Evolutionary conservation across 1,284 basidiomycete species (phyloP), one percentile per base, ranked within the genome.

Genomic region (Trichosporon asahii): DNA sequence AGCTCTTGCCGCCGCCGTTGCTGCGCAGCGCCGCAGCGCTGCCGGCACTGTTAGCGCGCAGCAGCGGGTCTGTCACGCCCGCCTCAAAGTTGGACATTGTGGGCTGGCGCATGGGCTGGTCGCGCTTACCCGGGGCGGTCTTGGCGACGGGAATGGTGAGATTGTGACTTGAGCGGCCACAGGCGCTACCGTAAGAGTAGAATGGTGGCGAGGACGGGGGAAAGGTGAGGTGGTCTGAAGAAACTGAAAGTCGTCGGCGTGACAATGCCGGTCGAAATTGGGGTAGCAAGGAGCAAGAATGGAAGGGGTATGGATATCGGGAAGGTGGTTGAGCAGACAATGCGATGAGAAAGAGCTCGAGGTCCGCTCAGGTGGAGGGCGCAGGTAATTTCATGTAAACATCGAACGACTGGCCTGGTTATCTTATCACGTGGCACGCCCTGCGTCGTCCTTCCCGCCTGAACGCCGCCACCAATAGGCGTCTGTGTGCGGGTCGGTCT

Each of bases 11-110:
- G 57, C 27, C 57, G 57, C 57, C 57, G 29, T 31, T 61, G 27
- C 15, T 31, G 6, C 57, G 57, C 57, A 61, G 57, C 29, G 29
- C 27, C 18, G 27, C 29, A 3, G 29, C 57, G 29, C 29, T 31
- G 57, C 57, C 18, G 15, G 57, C 27, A 7, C 57, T 31, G 57
- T 31, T 18, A 31, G 29, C 27, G 27, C 57, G 57, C 57, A 61
- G 57, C 57, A 61, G 57, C 27, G 57, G 57, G n/a, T 61, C 57
- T 31, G 57, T 61, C 29, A 61, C 57, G 27, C 57, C 57, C 27
- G 57, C 57, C 57, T 61, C 57, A 14, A 31, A n/a, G 29, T 31
- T 61, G 57, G 57, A 31, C 57, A 61, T 61, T 2, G 29, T 9
- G 27, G 27, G 29, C 57, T n/a, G 18, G 57, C 57, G 27, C 57